phyloP scores from a whole-genome alignment of 2,329 filamentous ascomycete species.

The Zasmidium citrigriseum region DNA sequence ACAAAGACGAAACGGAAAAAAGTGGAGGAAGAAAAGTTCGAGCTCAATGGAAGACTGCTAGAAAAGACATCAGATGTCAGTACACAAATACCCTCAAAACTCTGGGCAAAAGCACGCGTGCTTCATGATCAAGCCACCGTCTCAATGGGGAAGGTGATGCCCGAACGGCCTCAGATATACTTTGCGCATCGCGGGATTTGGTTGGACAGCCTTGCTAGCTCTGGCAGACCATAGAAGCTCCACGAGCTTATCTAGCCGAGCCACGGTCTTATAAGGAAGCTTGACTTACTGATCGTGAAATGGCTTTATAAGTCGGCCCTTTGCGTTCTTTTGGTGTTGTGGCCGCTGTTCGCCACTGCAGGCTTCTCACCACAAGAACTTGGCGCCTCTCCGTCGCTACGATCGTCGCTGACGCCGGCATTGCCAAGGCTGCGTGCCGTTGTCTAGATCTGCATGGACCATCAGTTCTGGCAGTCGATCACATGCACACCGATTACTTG shows the following conservation, averaged over 20 bases:
- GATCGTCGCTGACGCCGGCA: too few relatives aligned
- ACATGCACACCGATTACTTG: too few relatives aligned
- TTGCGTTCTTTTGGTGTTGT: too few relatives aligned
- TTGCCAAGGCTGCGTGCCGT: too few relatives aligned
- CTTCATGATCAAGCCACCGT: background rate
- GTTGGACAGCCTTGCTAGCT: background rate
- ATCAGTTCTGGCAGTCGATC: too few relatives aligned
- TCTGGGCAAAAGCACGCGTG: background rate
- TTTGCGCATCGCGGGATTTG: background rate
- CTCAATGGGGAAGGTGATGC: background rate
- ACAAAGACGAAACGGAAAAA: background rate
- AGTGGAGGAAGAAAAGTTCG: background rate
- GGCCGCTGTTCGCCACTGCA: too few relatives aligned
- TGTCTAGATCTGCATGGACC: too few relatives aligned
- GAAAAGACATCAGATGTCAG: background rate
- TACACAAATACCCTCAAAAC: background rate
- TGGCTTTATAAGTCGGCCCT: too few relatives aligned
- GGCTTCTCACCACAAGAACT: too few relatives aligned
- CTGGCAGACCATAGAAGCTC: constrained; percentile 2
- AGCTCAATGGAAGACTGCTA: background rate
- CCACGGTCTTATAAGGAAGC: background rate
- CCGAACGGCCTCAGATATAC: background rate
- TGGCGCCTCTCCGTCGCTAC: too few relatives aligned
- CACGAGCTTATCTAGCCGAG: constrained; percentile 9
- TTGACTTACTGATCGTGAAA: too few relatives aligned